These are phyloP conservation scores for Petunia hybrid DNA, from an alignment of 305 asterid genomes.

Conservation along the genomic window DNA sequence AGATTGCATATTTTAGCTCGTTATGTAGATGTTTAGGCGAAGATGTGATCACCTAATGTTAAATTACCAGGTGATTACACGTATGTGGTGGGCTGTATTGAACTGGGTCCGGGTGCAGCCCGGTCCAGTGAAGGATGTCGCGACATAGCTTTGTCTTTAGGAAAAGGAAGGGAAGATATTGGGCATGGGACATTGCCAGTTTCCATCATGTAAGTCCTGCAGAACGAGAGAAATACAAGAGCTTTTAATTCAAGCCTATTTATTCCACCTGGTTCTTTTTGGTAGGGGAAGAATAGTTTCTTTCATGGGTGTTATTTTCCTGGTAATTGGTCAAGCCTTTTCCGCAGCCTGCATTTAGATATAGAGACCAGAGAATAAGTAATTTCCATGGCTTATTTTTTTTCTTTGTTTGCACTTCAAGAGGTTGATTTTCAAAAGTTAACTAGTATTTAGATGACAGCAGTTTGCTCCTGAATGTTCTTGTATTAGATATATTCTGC, in stretches of 20 bases:
- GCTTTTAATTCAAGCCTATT: not conserved
- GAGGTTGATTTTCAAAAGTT: not conserved
- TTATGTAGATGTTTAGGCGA: not conserved
- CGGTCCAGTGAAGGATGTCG: not conserved
- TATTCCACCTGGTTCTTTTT: constrained; percentile 2
- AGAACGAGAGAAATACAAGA: not conserved
- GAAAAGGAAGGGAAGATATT: not conserved
- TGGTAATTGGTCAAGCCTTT: not conserved
- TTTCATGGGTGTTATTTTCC: not conserved
- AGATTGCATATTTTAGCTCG: constrained; percentile 8
- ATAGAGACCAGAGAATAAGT: constrained; percentile 12
- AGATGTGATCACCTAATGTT: not conserved
- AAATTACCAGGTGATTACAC: not conserved
- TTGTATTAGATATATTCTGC: constrained; percentile 21
- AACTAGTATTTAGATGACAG: not conserved
- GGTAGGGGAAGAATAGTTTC: constrained; percentile 7
- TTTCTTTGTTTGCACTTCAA: not conserved
- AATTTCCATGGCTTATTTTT: not conserved
- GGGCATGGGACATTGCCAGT: not conserved
- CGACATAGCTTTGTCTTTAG: not conserved
- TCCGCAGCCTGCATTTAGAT: not conserved
- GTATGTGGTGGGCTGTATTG: not conserved
- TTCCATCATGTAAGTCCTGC: constrained; percentile 3
- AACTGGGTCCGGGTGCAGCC: not conserved
- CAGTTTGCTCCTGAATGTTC: constrained; percentile 4